These are phyloP conservation scores for Nemania serpens DNA, from an alignment of 2,329 filamentous ascomycete genomes.

Conservation along the genomic window DNA sequence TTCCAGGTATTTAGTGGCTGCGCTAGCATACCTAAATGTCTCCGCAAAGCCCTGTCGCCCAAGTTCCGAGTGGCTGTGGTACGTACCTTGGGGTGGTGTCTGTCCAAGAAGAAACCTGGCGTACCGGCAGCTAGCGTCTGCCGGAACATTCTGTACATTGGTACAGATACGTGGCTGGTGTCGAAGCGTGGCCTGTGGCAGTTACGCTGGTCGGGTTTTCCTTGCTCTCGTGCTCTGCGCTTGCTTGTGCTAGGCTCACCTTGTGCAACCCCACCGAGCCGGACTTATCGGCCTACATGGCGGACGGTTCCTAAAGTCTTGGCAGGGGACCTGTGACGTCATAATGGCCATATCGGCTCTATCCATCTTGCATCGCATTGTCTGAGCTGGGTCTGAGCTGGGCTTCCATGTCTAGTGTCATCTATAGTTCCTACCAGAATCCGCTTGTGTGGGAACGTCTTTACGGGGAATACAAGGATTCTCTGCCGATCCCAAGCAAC, in stretches of 20 bases:
- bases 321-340: conserved; percentile 29
- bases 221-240: too few relatives aligned
- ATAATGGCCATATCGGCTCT: conserved; percentile 16
- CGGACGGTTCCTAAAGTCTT: conserved; percentile 9
- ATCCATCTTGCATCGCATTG: conserved; percentile 21
- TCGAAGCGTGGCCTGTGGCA: too few relatives aligned
- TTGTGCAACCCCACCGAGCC: neutral
- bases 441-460: conserved; percentile 16
- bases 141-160: neutral
- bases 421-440: conserved; percentile 21
- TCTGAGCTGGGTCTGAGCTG: neutral
- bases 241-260: neutral
- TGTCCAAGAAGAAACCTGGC: too few relatives aligned
- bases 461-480: conserved; percentile 24
- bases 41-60: neutral
- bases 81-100: neutral
- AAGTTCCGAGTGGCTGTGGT: conserved; percentile 1
- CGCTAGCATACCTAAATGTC: neutral
- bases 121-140: neutral
- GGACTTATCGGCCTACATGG: conserved; percentile 13
- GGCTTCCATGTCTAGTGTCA: conserved; percentile 10
- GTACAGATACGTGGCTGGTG: neutral
- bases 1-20: neutral
- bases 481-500: conserved; percentile 20
- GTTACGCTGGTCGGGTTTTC: too few relatives aligned